These are phyloP conservation scores for Yarrowia sp. DNA, from an alignment of 805 yeast genomes.

Conservation along the genomic window DNA sequence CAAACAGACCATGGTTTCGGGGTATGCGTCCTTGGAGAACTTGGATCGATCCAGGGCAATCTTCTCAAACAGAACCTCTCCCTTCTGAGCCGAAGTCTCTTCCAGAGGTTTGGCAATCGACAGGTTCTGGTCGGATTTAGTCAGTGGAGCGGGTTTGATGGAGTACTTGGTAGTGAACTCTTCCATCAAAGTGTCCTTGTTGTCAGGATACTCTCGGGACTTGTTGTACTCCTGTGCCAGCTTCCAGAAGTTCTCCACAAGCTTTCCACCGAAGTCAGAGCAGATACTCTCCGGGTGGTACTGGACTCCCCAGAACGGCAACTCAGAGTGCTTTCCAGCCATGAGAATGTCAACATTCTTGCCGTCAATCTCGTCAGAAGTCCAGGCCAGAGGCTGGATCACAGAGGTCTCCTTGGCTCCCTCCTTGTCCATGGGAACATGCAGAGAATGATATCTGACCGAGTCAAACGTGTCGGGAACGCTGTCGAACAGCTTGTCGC, in stretches of 20 bases:
- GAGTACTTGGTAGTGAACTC: conserved; percentile 39
- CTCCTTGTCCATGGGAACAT: conserved; percentile 51
- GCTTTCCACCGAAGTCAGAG: conserved; percentile 66
- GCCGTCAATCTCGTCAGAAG: conserved; percentile 54
- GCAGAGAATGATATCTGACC: conserved; percentile 90
- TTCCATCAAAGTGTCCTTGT: not conserved
- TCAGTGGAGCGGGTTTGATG: conserved; percentile 44
- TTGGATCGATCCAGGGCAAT: conserved; percentile 14
- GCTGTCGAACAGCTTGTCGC: conserved; percentile 53
- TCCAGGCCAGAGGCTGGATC: conserved; percentile 58
- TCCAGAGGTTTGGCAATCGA: conserved; percentile 31
- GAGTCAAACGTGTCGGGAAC: conserved; percentile 61
- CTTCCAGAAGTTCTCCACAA: conserved; percentile 69
- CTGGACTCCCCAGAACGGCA: conserved; percentile 91
- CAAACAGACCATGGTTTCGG: conserved; percentile 25
- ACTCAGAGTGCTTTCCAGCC: conserved; percentile 71
- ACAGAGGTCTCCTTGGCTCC: not conserved
- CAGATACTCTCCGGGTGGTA: conserved; percentile 97
- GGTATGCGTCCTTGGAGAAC: conserved; percentile 30
- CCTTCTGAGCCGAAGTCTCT: conserved; percentile 23
- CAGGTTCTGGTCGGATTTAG: not conserved
- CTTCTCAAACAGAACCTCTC: conserved; percentile 25
- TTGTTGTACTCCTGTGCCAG: conserved; percentile 52
- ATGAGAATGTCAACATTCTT: conserved; percentile 58
- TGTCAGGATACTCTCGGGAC: conserved; percentile 10